These are phyloP conservation scores for Scenedesmus sp. DNA, from an alignment of 163 green algal genomes.

Conservation along the genomic window DNA sequence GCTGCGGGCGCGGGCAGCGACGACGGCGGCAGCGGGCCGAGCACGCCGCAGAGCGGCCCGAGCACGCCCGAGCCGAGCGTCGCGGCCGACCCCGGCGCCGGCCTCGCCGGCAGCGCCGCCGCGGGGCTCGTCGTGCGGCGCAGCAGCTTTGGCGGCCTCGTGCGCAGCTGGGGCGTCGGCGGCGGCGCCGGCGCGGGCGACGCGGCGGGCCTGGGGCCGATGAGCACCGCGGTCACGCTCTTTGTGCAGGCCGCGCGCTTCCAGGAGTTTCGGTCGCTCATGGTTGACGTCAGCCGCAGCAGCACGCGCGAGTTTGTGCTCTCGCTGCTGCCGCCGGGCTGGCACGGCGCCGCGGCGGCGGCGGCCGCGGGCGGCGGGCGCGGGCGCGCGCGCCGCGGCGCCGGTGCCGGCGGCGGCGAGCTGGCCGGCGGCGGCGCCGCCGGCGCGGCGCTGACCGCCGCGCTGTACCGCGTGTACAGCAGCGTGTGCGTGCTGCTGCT, in stretches of 20 bases:
- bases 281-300: conserved; percentile 42
- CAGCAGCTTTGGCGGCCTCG: conserved; percentile 25
- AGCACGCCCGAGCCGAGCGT: conserved; percentile 36
- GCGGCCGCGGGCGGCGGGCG: not conserved
- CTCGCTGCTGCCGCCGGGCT: conserved; percentile 26
- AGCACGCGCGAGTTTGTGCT: conserved; percentile 49
- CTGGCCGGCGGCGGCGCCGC: not conserved
- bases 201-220: conserved; percentile 5
- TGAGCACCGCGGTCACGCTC: conserved; percentile 22
- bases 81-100: conserved; percentile 8
- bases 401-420: not conserved
- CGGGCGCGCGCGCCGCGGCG: not conserved
- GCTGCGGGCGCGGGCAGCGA: not conserved
- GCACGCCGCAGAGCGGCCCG: conserved; percentile 42
- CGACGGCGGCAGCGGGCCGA: conserved; percentile 17
- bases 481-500: conserved; percentile 31
- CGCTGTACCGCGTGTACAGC: conserved; percentile 32
- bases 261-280: conserved; percentile 43
- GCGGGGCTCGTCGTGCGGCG: conserved; percentile 26
- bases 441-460: not conserved
- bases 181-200: not conserved
- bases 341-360: too few species aligned
- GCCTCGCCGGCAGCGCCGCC: conserved; percentile 2
- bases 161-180: not conserved
- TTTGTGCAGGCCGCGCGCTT: conserved; percentile 41